Percentiles rank a stretch among this genome's conserved stretches.
These are phyloP conservation scores for Podaxis rugospora DNA, from an alignment of 768 basidiomycete genomes.

Conservation along the genomic window DNA sequence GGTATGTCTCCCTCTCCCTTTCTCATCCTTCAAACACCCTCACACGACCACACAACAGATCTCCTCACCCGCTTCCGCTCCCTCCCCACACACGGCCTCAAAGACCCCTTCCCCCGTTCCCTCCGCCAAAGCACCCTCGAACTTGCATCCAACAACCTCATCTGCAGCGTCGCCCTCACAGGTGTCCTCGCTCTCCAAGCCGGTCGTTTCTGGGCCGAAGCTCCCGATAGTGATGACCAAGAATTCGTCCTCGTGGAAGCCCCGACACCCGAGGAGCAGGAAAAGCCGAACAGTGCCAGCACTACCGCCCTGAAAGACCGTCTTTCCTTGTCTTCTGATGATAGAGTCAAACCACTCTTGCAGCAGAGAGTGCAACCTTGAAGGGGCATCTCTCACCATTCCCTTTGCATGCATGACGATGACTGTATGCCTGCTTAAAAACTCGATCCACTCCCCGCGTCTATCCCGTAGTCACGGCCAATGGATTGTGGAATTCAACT, in stretches of 20 bases:
- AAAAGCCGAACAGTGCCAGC: not conserved
- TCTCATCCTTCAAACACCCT: not conserved
- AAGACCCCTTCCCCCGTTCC: constrained; percentile 57
- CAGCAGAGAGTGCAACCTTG: constrained; percentile 21
- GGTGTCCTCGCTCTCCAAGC: constrained; percentile 85
- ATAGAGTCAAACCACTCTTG: constrained; percentile 25
- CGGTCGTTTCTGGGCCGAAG: constrained; percentile 82
- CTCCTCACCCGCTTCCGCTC: constrained; percentile 55
- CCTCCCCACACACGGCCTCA: constrained; percentile 47
- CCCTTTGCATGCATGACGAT: not conserved
- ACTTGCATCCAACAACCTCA: constrained; percentile 78
- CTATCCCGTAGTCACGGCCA: too few relatives aligned
- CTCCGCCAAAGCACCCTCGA: constrained; percentile 67
- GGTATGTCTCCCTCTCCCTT: constrained; percentile 41
- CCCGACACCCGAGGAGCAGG: constrained; percentile 11
- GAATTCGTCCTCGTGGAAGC: constrained; percentile 26
- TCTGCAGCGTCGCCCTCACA: constrained; percentile 84
- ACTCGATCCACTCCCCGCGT: not conserved
- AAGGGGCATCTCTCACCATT: not conserved
- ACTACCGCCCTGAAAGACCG: constrained; percentile 1
- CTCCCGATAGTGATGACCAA: constrained; percentile 57
- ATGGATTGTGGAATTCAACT: too few relatives aligned
- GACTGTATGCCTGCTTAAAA: not conserved
- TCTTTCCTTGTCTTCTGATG: constrained; percentile 14
- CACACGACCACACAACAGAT: constrained; percentile 29